Percentiles rank a stretch among this genome's conserved stretches.
phyloP scores from a whole-genome alignment of 2,329 filamentous ascomycete species.

The Monilinia fructicola region DNA sequence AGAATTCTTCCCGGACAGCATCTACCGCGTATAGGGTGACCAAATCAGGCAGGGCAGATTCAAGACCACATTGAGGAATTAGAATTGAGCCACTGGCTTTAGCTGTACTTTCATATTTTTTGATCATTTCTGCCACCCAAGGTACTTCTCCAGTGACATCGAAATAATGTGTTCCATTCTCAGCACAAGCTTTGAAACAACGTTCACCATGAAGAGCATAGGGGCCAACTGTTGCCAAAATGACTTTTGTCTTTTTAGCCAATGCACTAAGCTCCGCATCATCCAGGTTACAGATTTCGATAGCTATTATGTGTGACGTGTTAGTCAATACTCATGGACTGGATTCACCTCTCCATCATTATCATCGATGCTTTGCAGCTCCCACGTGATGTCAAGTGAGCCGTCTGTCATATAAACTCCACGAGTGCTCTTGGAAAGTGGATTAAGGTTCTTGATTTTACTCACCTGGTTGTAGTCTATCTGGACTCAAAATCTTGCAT shows the following conservation, averaged over 20 bases:
- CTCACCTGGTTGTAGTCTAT: conserved; percentile 69
- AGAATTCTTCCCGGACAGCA: conserved; percentile 51
- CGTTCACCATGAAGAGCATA: conserved; percentile 57
- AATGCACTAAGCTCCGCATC: conserved; percentile 49
- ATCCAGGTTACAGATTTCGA: conserved; percentile 54
- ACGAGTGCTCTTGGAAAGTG: background rate
- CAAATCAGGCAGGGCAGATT: conserved; percentile 62
- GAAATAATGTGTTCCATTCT: conserved; percentile 63
- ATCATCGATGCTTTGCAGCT: too few relatives aligned
- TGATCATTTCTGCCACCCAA: conserved; percentile 59
- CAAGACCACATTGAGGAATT: conserved; percentile 61
- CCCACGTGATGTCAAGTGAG: conserved; percentile 7
- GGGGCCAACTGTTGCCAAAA: conserved; percentile 61
- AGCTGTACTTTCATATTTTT: conserved; percentile 55
- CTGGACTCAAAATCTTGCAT: conserved; percentile 64
- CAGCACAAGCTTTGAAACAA: conserved; percentile 61
- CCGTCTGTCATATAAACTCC: background rate
- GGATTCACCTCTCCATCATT: too few relatives aligned
- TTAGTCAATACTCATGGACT: background rate
- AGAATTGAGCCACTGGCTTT: conserved; percentile 56
- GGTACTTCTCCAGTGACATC: conserved; percentile 62
- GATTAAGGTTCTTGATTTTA: conserved; percentile 19
- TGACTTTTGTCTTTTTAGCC: conserved; percentile 55
- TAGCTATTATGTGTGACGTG: conserved; percentile 41
- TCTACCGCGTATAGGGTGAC: conserved; percentile 53